These are phyloP conservation scores for Metschnikowia kunwiensis DNA, from an alignment of 805 yeast genomes.

Conservation along the genomic window DNA sequence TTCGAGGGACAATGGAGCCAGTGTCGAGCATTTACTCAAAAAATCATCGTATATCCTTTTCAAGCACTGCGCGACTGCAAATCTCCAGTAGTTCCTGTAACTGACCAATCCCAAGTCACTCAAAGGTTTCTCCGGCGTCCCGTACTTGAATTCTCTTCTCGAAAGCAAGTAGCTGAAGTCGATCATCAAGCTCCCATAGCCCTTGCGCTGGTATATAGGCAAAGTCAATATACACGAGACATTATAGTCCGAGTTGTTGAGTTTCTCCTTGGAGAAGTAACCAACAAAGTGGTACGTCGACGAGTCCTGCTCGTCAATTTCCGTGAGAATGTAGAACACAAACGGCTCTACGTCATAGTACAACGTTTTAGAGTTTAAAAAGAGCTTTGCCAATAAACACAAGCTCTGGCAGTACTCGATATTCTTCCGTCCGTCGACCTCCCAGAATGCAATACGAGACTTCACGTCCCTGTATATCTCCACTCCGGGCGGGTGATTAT, in stretches of 20 bases:
- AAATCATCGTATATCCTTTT: constrained; percentile 24
- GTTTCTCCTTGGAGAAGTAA: constrained; percentile 86
- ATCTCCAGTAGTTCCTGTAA: constrained; percentile 84
- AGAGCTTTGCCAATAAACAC: constrained; percentile 84
- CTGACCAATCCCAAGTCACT: constrained; percentile 82
- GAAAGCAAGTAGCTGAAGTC: constrained; percentile 84
- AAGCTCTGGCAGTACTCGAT: constrained; percentile 83
- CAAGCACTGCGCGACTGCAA: constrained; percentile 54
- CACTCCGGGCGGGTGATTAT: constrained; percentile 61
- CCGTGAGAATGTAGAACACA: constrained; percentile 81
- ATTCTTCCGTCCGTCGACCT: constrained; percentile 76
- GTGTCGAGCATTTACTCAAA: background rate
- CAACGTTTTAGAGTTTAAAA: constrained; percentile 84
- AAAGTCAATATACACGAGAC: constrained; percentile 87
- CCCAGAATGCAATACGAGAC: constrained; percentile 40
- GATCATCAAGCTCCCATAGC: constrained; percentile 85
- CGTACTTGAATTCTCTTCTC: constrained; percentile 69
- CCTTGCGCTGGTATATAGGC: constrained; percentile 83
- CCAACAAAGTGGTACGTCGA: constrained; percentile 77
- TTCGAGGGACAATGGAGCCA: constrained; percentile 47
- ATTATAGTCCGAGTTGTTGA: constrained; percentile 73
- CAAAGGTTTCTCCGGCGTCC: constrained; percentile 95
- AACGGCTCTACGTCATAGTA: constrained; percentile 96
- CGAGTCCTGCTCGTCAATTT: constrained; percentile 46
- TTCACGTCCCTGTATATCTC: constrained; percentile 39